phyloP scores from a whole-genome alignment of 225 moss, liverwort and hornwort species.

The Anthoceros angustus region DNA sequence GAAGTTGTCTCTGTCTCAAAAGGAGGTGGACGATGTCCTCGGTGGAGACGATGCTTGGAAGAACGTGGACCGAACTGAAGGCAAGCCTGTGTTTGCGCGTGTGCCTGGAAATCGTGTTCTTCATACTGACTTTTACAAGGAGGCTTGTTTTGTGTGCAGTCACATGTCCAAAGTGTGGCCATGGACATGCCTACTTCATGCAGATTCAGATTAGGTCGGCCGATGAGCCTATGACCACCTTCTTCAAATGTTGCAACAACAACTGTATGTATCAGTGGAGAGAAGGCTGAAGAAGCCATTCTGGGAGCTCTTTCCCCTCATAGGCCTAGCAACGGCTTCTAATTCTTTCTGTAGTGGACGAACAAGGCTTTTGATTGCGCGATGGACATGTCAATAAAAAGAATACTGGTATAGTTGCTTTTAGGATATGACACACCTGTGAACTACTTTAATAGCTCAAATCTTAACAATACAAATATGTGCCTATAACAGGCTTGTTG shows the following conservation, averaged over 20 bases:
- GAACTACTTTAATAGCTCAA: too few species aligned
- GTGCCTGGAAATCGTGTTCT: background rate
- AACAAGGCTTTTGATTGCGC: too few species aligned
- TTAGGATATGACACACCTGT: too few species aligned
- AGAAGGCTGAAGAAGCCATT: constrained; percentile 24
- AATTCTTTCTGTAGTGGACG: too few species aligned
- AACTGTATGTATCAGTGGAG: constrained; percentile 77
- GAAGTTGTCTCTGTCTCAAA: constrained; percentile 61
- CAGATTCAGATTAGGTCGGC: constrained; percentile 98
- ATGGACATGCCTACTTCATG: constrained; percentile 94
- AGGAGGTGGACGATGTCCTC: constrained; percentile 90
- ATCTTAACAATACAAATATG: too few species aligned
- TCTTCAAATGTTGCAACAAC: constrained; percentile 91
- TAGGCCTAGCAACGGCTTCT: too few species aligned
- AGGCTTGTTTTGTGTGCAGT: constrained; percentile 24
- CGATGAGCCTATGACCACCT: constrained; percentile 95
- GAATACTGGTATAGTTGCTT: too few species aligned
- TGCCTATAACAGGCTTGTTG: too few species aligned
- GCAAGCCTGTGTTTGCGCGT: constrained; percentile 12
- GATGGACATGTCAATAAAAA: too few species aligned
- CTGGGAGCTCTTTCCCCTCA: too few species aligned
- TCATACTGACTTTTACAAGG: background rate
- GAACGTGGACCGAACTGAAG: constrained; percentile 87
- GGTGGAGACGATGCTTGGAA: constrained; percentile 99
- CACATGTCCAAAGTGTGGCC: constrained; percentile 71